Evolutionary conservation across 306 rosid species (phyloP).

Genomic region (Datisca glomerata): DNA sequence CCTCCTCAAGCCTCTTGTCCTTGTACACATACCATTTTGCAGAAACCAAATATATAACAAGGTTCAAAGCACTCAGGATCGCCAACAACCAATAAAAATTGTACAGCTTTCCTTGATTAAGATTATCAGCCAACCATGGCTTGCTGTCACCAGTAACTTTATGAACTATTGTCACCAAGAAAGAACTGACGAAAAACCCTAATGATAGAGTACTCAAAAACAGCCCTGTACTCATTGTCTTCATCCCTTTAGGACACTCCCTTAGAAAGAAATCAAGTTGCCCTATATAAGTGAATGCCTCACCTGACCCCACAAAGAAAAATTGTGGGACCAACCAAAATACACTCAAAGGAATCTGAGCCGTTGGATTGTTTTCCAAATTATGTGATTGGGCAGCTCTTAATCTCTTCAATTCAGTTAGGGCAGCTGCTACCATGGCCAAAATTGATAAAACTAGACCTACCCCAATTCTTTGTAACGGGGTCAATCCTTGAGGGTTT

Average conservation of each 20-base stretch:
- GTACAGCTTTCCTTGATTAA: constrained; percentile 66
- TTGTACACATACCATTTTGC: constrained; percentile 86
- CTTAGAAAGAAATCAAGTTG: constrained; percentile 74
- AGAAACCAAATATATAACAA: constrained; percentile 40
- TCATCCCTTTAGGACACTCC: constrained; percentile 96
- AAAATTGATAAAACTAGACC: constrained; percentile 8
- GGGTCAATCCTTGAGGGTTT: constrained; percentile 15
- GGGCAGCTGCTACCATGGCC: constrained; percentile 15
- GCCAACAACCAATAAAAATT: constrained; percentile 83
- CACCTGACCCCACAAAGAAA: constrained; percentile 73
- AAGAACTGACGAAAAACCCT: constrained; percentile 72
- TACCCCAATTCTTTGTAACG: constrained; percentile 10
- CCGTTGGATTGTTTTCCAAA: background rate
- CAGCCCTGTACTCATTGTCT: constrained; percentile 88
- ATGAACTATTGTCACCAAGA: constrained; percentile 60
- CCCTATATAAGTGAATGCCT: constrained; percentile 81
- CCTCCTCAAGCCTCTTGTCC: constrained; percentile 57
- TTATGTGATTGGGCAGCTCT: background rate
- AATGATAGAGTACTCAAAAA: constrained; percentile 75
- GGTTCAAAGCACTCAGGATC: constrained; percentile 49
- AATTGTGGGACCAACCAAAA: constrained; percentile 82
- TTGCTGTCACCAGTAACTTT: constrained; percentile 33
- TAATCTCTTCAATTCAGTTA: constrained; percentile 5
- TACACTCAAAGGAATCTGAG: constrained; percentile 24
- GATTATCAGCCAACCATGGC: constrained; percentile 79